Evolutionary conservation across 2,329 filamentous ascomycete species (phyloP), one percentile per base, ranked within the genome.

Genomic region (Verticillium tricorpus): DNA sequence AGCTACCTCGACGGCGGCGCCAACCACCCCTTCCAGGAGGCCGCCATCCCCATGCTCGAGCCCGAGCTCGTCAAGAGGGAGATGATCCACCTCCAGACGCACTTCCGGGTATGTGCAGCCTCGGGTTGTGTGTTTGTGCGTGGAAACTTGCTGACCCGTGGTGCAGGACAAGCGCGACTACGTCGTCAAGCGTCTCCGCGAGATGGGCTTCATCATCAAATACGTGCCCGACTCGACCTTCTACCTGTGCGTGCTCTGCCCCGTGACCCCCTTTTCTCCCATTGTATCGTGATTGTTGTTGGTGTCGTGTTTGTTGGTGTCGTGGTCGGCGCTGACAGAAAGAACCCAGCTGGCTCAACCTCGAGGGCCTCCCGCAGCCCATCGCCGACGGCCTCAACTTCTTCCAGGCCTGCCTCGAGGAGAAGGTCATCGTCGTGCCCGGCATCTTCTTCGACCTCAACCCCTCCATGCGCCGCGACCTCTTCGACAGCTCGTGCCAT

Each of bases 401-500:
- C 84, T 97, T 98, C 86, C 88, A 95, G 74, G 93, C 93, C 34
- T 95, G 95, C 72, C 80, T 98, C 55, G 87, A 91, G 71, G 93
- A 97, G 81, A 96, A 96, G 83, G 92, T 96, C 67, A 97, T 97
- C 71, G 93, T 97, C 19, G 94, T 98, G 5, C 94, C 94, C 0
- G 94, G 94, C 63, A 98, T 98, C 76, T 98, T 98, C 84, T 98
- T 98, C 74, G 94, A 98, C 71, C 78, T 98, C 66, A 98, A 98
- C 79, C 94, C 94, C 4, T 89, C 90, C 39, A 90, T 92, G 74
- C 85, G 94, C 67, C 85, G 94, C 73, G 94, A 98, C 75, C 77
- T 98, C 68, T 98, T 98, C 68, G 94, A 98, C 78, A 92, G 87
- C 68, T 94, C 94, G 63, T 97, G 94, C 77, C 94, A 98, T 77